These are phyloP conservation scores for Fabrea salina DNA, from an alignment of 169 alveolate species.

Conservation along the genomic window DNA sequence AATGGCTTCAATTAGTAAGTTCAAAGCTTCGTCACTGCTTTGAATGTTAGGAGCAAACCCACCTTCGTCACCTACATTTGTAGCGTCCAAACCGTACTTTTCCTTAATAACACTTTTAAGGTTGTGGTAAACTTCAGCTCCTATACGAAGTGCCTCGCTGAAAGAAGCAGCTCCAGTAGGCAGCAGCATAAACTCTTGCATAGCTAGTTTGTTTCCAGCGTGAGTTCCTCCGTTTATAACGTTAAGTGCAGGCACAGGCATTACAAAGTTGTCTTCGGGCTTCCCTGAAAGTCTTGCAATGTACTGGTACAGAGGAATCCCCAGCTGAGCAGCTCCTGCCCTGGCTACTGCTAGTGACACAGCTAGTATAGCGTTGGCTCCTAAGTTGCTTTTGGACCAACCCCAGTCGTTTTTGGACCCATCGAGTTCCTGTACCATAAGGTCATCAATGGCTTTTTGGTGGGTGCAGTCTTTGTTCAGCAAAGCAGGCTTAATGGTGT, in stretches of 20 bases:
- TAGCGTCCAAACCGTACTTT: conserved; percentile 97
- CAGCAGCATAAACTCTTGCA: conserved; percentile 98
- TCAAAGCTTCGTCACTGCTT: conserved; percentile 93
- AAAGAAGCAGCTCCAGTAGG: conserved; percentile 97
- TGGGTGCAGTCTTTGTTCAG: conserved; percentile 82
- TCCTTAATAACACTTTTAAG: conserved; percentile 91
- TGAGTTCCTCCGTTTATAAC: conserved; percentile 99
- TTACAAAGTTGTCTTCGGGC: conserved; percentile 88
- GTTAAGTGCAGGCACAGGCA: conserved; percentile 98
- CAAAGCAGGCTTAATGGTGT: conserved; percentile 91
- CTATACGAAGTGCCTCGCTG: conserved; percentile 94
- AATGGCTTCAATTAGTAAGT: conserved; percentile 95
- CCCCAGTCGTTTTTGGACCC: conserved; percentile 99
- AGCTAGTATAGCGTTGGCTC: conserved; percentile 99
- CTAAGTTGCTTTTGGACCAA: conserved; percentile 94
- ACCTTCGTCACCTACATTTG: conserved; percentile 99
- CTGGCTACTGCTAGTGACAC: conserved; percentile 98
- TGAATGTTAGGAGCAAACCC: conserved; percentile 98
- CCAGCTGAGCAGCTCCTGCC: conserved; percentile 98
- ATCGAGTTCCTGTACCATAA: conserved; percentile 96
- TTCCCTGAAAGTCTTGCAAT: conserved; percentile 95
- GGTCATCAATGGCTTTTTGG: conserved; percentile 91
- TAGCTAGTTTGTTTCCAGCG: conserved; percentile 97
- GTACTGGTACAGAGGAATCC: conserved; percentile 95
- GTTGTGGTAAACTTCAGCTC: conserved; percentile 97